Conservation (phyloP, 805 yeast genomes). For the Yamadazyma ubonensis region DNA sequence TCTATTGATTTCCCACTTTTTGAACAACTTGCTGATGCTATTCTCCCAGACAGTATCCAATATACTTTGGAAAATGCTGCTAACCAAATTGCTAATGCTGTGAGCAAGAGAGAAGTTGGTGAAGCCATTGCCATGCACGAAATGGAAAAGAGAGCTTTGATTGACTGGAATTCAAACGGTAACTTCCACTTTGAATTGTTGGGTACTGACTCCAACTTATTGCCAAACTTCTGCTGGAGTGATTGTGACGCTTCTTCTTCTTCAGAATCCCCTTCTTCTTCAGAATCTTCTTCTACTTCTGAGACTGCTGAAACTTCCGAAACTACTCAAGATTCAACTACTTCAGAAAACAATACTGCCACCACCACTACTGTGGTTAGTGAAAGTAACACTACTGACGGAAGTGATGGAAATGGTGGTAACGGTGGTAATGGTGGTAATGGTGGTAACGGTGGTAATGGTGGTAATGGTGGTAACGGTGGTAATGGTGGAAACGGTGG, state of each 20-base stretch:
- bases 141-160: conserved; percentile 13
- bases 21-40: conserved; percentile 6
- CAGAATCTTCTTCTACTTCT: conserved; percentile 2
- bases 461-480: too few species aligned
- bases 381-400: too few species aligned
- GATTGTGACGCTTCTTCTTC: conserved; percentile 12
- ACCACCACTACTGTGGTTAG: too few species aligned
- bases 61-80: conserved; percentile 13
- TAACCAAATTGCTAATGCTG: neutral
- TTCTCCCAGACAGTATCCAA: conserved; percentile 9
- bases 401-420: too few species aligned
- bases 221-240: conserved; percentile 19
- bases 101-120: conserved; percentile 11
- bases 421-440: too few species aligned
- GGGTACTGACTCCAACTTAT: conserved; percentile 11
- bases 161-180: conserved; percentile 10
- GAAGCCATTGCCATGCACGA: conserved; percentile 7
- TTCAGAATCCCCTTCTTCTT: conserved; percentile 1
- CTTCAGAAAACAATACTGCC: too few species aligned
- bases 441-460: too few species aligned
- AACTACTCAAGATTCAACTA: too few species aligned
- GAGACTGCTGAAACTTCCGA: conserved; percentile 12
- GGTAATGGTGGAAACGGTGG: too few species aligned
- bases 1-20: conserved; percentile 12
- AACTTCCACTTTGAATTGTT: conserved; percentile 9